phyloP scores from a whole-genome alignment of 208 protist species.

The Willaertia magna region DNA sequence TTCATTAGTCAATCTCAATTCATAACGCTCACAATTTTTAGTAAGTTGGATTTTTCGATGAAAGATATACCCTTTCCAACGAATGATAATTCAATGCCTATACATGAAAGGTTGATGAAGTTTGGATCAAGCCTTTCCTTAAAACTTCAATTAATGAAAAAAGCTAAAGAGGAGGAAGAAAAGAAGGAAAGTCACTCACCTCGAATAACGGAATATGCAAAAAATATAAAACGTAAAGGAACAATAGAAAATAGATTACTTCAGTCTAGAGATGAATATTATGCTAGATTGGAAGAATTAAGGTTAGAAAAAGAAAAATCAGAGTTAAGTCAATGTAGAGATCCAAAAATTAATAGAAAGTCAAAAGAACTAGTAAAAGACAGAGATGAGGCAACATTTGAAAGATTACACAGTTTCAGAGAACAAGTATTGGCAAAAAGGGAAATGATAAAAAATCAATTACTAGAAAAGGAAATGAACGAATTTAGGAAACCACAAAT shows the following conservation, averaged over 20 bases:
- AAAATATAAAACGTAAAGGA: not conserved
- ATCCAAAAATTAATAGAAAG: not conserved
- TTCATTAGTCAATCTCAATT: not conserved
- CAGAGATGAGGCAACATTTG: slow-evolving; percentile 8
- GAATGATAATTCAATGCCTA: not conserved
- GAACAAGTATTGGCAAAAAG: not conserved
- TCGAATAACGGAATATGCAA: not conserved
- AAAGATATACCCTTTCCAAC: not conserved
- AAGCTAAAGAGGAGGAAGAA: not conserved
- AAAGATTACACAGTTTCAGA: slow-evolving; percentile 2
- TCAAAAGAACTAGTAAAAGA: not conserved
- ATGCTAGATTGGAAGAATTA: not conserved
- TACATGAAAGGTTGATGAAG: not conserved
- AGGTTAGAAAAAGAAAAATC: not conserved
- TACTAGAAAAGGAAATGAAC: not conserved
- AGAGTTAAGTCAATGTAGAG: not conserved
- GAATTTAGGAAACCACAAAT: not conserved
- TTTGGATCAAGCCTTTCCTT: not conserved
- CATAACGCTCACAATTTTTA: not conserved
- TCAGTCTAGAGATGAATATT: not conserved
- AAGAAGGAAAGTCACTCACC: not conserved
- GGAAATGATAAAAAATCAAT: slow-evolving; percentile 12
- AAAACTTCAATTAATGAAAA: not conserved
- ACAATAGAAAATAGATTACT: not conserved
- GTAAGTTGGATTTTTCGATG: not conserved